Conservation (phyloP, 768 basidiomycete species). For the Crucibulum laeve region DNA sequence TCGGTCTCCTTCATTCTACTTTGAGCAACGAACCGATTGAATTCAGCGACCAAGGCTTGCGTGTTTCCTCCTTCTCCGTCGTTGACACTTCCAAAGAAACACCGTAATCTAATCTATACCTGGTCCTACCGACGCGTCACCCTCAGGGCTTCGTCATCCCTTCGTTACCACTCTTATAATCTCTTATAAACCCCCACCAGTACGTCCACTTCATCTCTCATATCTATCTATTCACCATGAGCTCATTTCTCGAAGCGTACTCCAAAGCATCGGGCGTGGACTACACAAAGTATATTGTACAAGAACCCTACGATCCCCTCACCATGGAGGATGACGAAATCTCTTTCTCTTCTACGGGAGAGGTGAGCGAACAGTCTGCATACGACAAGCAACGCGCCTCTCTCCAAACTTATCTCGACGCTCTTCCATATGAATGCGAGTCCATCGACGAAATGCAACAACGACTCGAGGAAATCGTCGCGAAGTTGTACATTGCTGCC, state of each 20-base stretch:
- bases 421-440: constrained; percentile 73
- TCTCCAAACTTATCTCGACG: constrained; percentile 61
- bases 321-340: constrained; percentile 60
- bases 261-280: neutral
- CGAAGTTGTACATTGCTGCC: constrained; percentile 66
- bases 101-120: constrained; percentile 3
- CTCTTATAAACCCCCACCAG: constrained; percentile 3
- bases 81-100: neutral
- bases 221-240: neutral
- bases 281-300: neutral
- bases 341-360: constrained; percentile 34
- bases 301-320: constrained; percentile 4
- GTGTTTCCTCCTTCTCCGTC: constrained; percentile 11
- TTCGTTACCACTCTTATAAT: neutral
- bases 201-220: constrained; percentile 1
- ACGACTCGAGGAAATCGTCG: constrained; percentile 64
- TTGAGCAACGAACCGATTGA: too few relatives aligned
- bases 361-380: constrained; percentile 31
- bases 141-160: constrained; percentile 2
- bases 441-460: constrained; percentile 66
- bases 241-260: neutral
- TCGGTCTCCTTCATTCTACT: too few relatives aligned
- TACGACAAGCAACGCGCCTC: constrained; percentile 57
- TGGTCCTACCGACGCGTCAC: constrained; percentile 19
- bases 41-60: constrained; percentile 21